Evolutionary conservation across 2,329 filamentous ascomycete genomes (phyloP), one percentile per base, ranked within the genome.

Genomic region (Hypomyces rosellus): DNA sequence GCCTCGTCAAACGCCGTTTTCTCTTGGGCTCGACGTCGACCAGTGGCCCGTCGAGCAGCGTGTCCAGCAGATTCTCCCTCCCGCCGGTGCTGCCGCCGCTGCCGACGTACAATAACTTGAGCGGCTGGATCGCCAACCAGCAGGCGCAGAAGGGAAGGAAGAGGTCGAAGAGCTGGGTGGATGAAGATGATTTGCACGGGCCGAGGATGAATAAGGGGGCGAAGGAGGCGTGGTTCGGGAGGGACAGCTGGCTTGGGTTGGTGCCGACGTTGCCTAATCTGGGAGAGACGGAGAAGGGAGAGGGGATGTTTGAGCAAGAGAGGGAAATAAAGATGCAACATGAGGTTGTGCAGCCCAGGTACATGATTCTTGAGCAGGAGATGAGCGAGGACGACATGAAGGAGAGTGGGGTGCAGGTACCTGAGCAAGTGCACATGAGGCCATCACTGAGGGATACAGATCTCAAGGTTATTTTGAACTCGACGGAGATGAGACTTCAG

Each of bases 401-500:
- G 8, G 42, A 51, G 20, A 48, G 50, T 4, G 49, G 50, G 33
- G 39, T 49, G 11, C 43, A 52, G 6, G 18, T 39, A 20, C 52
- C 51, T 6, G 55, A 54, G 5, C 55, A 54, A 43, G 53, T 57
- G 5, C 58, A 56, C 30, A 45, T 62, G 11, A 54, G 59, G 30
- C 54, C 56, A 2, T 62, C 60, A 3, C 57, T 54, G 16, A 64
- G 75, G 0, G 77, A 80, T 54, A 69, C 71, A 11, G 76, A 76
- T 1, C 60, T 82, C 22, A 67, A 71, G 1, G 67, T 74, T 52
- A 81, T 82, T 25, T 64, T 82, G 33, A 69, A 69, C 40, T 75
- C 70, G 34, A 82, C 78, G 1, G 78, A 80, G 22, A 66, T 74
- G 63, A 67, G 77, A 9, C 67, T 81, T 13, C 66, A 70, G 16